A percentile compares a stretch with the other conserved stretches of the same genome.
These are phyloP conservation scores for Volvox africanus DNA, from an alignment of 139 green algal species.

Conservation along the genomic window DNA sequence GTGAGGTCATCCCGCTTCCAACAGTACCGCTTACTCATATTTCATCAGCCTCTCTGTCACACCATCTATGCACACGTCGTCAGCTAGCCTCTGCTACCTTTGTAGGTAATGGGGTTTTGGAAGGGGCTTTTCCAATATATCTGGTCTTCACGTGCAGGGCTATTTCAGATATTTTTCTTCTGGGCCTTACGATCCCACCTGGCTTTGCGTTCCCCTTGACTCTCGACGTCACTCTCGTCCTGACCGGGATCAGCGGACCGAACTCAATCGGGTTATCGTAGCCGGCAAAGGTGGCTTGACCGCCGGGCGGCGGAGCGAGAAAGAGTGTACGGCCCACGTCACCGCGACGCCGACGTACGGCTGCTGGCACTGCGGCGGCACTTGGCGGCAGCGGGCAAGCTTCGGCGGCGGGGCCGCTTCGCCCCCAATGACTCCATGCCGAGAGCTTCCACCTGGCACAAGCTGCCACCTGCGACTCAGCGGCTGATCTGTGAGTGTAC, in stretches of 20 bases:
- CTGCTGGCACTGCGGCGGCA: slow-evolving; percentile 34
- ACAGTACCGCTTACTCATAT: too few relatives aligned
- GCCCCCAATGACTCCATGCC: slow-evolving; percentile 32
- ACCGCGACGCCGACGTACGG: slow-evolving; percentile 39
- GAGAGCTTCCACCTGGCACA: slow-evolving; percentile 13
- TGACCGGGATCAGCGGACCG: neutral
- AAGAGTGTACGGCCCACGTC: slow-evolving; percentile 4
- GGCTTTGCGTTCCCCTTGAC: too few relatives aligned
- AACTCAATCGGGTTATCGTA: slow-evolving; percentile 9
- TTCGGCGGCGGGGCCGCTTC: slow-evolving; percentile 31
- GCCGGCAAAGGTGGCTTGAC: neutral
- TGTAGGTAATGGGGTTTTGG: too few relatives aligned
- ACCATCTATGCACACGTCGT: too few relatives aligned
- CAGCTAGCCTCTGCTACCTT: too few relatives aligned
- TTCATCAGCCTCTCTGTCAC: too few relatives aligned
- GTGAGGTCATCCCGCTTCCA: too few relatives aligned
- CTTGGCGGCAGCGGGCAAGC: slow-evolving; percentile 10
- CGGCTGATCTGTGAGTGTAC: slow-evolving; percentile 7
- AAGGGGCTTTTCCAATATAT: too few relatives aligned
- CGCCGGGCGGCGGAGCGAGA: neutral
- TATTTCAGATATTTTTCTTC: too few relatives aligned
- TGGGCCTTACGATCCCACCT: too few relatives aligned
- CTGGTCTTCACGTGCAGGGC: too few relatives aligned
- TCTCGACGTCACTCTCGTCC: too few relatives aligned
- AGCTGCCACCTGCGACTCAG: neutral